Evolutionary conservation across 2,329 filamentous ascomycete genomes (phyloP).

Genomic region (Mycosphaerella sp.): DNA sequence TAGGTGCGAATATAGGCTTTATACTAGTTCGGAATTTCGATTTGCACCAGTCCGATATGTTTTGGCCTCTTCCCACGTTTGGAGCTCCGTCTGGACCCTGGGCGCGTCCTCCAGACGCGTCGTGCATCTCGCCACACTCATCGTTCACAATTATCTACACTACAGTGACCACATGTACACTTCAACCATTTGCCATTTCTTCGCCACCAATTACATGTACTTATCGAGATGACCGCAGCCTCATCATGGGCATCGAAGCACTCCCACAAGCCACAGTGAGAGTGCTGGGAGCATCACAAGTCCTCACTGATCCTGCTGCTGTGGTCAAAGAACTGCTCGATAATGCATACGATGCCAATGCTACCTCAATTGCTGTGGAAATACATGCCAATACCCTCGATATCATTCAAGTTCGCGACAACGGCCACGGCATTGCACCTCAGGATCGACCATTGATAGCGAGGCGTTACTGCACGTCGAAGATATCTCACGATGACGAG

Average conservation of each 20-base stretch:
- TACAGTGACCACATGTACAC: no score
- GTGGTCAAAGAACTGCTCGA: conserved; percentile 73
- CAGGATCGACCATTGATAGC: conserved; percentile 59
- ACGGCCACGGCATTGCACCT: conserved; percentile 63
- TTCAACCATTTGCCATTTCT: background rate
- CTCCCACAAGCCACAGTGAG: conserved; percentile 43
- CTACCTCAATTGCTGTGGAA: conserved; percentile 59
- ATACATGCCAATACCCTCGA: conserved; percentile 62
- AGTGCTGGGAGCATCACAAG: conserved; percentile 56
- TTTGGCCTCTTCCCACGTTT: no score
- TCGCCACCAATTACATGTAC: background rate
- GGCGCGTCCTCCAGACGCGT: background rate
- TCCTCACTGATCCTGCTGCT: conserved; percentile 54
- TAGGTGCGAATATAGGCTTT: no score
- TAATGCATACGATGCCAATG: conserved; percentile 67
- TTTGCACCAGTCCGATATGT: background rate
- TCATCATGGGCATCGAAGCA: conserved; percentile 37
- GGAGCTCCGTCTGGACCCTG: no score
- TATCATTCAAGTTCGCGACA: conserved; percentile 64
- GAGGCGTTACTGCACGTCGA: conserved; percentile 67
- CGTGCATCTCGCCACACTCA: no score
- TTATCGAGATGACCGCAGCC: background rate
- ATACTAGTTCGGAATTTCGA: no score
- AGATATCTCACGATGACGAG: conserved; percentile 60
- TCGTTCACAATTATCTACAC: no score